Base-by-base conservation (phyloP, 352 stramenopile species). In the Albugo candida region DNA sequence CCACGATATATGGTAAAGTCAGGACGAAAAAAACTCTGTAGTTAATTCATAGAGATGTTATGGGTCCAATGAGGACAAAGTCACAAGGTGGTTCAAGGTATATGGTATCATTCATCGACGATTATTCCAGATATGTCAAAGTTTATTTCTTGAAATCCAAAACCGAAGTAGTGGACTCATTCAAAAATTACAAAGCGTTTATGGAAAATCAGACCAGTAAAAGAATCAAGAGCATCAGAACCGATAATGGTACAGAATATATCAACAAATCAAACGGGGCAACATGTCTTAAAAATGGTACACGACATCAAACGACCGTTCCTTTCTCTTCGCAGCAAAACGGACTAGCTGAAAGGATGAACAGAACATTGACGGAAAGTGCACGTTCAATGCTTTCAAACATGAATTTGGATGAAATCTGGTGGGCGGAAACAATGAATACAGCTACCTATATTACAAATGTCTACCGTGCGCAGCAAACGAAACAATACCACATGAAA, bases 211-310 rank as follows among this genome's bases (percentile, higher is more conserved):
- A 65, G 13, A 60, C 44, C 13, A 43, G 49, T 10, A 12, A 53
- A 13, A 44, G 39, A 0, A 47, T 65, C 11, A 58, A 61, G 41
- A 48, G 43, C 27, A 13, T 72, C 11, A 42, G 53, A 4, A 59
- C 56, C 4, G 57, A 66, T 55, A 65, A 65, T n/a, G 63, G 54
- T 0, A 53, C 45, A 5, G 57, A 68, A 44, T 55, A 60, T 18
- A 41, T 47, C 11, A 61, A 59, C 48, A 53, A 63, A 36, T 36
- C 37, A 12, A 45, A 63, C 8, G n/a, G 44, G 0, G 31, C n/a
- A 1, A 31, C 49, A 6, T 60, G 53, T 36, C 17, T 48, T 0
- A 13, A 47, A 42, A 36, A 47, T 14, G 52, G 51, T 10, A 65
- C 65, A 45, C 12, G 48, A 12, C 59, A 70, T 21, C 48, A 64